phyloP scores from a whole-genome alignment of 345 rosid species.

The Rhodomyrtus tomentosa region DNA sequence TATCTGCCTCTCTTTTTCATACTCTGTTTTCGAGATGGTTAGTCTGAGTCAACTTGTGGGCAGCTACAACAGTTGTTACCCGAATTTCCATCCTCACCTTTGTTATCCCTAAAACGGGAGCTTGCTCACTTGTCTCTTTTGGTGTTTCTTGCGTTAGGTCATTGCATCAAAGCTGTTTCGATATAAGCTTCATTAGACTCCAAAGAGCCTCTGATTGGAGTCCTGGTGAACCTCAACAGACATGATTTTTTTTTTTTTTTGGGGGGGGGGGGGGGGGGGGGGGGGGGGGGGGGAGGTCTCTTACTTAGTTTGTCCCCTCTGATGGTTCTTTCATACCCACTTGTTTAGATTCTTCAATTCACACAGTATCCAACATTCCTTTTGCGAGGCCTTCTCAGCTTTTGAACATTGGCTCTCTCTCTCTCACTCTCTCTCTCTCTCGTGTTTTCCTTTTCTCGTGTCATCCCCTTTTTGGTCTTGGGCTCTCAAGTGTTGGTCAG shows the following conservation, averaged over 20 bases:
- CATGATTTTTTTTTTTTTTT: neutral
- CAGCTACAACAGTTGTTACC: neutral
- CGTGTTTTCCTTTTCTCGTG: neutral
- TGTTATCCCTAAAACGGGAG: neutral
- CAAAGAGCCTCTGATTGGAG: neutral
- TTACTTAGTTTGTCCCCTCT: neutral
- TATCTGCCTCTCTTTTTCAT: neutral
- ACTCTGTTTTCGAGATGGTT: neutral
- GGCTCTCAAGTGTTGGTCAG: neutral
- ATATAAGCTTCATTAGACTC: neutral
- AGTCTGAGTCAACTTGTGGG: neutral
- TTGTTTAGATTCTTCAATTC: neutral
- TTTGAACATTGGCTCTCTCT: neutral
- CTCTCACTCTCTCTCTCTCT: neutral
- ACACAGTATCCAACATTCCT: neutral
- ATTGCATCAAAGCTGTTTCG: neutral
- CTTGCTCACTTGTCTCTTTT: neutral
- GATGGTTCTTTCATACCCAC: neutral
- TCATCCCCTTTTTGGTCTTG: neutral
- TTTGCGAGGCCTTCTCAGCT: neutral
- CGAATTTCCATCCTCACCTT: constrained; percentile 7
- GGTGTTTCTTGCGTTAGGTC: neutral
- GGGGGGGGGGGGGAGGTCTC: no score
- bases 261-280: no score
- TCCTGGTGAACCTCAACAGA: neutral